These are phyloP conservation scores for Ophiocordyceps camponoti-leonardi DNA, from an alignment of 2,329 filamentous ascomycete species.

Conservation along the genomic window DNA sequence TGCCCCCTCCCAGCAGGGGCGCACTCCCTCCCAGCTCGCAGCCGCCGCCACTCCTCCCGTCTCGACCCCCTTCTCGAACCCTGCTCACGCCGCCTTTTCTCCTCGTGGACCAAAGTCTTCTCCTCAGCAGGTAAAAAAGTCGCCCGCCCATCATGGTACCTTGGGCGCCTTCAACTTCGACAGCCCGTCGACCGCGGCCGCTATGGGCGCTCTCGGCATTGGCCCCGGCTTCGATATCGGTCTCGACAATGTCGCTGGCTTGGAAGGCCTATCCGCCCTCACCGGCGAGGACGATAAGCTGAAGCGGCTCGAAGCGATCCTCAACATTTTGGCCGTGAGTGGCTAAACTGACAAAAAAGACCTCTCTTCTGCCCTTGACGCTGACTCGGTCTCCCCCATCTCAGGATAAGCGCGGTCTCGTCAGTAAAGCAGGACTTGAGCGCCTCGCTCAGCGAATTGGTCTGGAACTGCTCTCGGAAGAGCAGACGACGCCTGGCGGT, in stretches of 20 bases:
- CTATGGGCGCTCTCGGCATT: constrained; percentile 39
- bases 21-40: constrained; percentile 32
- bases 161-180: constrained; percentile 39
- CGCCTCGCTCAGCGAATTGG: constrained; percentile 50
- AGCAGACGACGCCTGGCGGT: constrained; percentile 25
- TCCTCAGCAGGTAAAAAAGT: constrained; percentile 47
- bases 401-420: constrained; percentile 39
- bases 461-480: constrained; percentile 46
- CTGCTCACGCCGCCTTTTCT: constrained; percentile 39
- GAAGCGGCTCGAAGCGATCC: constrained; percentile 34
- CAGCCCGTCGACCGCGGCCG: constrained; percentile 45
- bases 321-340: constrained; percentile 30
- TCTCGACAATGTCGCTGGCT: constrained; percentile 32
- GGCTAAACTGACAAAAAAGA: background rate
- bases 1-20: constrained; percentile 21
- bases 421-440: constrained; percentile 62
- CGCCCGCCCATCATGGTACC: constrained; percentile 31
- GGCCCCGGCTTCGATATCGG: constrained; percentile 31
- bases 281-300: constrained; percentile 36
- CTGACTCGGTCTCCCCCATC: no score
- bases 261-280: constrained; percentile 23
- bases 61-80: constrained; percentile 47
- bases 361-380: no score
- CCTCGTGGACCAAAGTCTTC: constrained; percentile 40
- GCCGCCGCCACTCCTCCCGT: constrained; percentile 45